A percentile compares a stretch with the other conserved stretches of the same genome.
phyloP scores from a whole-genome alignment of 1,139 yeast species.

The Blastobotrys malaysiensis region DNA sequence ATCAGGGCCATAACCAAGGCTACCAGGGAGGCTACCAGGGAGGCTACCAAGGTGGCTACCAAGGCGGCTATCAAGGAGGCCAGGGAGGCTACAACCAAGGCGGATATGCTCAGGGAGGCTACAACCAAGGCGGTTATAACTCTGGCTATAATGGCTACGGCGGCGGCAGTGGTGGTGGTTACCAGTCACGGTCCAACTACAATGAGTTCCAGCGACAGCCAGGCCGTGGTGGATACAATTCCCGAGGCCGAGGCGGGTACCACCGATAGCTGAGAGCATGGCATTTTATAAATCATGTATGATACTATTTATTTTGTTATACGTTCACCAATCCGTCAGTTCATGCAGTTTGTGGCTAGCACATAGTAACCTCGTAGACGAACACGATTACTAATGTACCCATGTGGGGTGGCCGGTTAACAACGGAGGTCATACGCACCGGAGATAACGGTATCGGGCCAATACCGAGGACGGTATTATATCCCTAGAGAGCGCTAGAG shows the following conservation, averaged over 20 bases:
- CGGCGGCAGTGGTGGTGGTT: slow-evolving; percentile 9
- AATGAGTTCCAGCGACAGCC: slow-evolving; percentile 2
- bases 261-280: slow-evolving; percentile 3
- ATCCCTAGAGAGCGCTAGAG: no score
- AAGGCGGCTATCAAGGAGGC: no score
- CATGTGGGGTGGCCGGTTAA: no score
- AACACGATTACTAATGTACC: no score
- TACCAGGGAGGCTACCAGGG: slow-evolving; percentile 12
- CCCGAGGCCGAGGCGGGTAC: slow-evolving; percentile 11
- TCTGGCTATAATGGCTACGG: slow-evolving; percentile 7
- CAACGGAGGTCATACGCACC: no score
- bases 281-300: slow-evolving; percentile 3
- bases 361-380: no score
- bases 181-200: background rate
- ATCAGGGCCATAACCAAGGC: slow-evolving; percentile 13
- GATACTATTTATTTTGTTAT: background rate
- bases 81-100: slow-evolving; percentile 12
- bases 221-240: slow-evolving; percentile 8
- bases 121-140: slow-evolving; percentile 11
- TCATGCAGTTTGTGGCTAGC: no score
- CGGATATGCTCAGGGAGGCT: slow-evolving; percentile 11
- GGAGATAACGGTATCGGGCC: no score
- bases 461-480: no score
- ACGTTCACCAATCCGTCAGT: background rate
- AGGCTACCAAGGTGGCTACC: slow-evolving; percentile 2